Conservation (phyloP, 306 rosid genomes). For the Quercus dentata region DNA sequence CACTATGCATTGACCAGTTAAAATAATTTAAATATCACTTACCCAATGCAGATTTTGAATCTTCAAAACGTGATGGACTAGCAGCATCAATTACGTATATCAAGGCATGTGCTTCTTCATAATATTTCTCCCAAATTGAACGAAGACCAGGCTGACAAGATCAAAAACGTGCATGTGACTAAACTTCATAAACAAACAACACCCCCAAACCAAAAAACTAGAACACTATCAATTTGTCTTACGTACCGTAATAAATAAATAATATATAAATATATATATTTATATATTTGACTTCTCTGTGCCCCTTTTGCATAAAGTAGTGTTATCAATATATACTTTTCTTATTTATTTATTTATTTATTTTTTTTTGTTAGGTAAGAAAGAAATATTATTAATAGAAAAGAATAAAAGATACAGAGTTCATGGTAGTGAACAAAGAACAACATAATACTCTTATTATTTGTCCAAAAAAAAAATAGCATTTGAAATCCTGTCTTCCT, state of each 20-base stretch:
- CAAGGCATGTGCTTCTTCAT: constrained; percentile 97
- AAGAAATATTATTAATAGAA: too few relatives aligned
- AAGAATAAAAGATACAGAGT: too few relatives aligned
- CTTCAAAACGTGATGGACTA: constrained; percentile 84
- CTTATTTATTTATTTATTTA: too few relatives aligned
- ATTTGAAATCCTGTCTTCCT: too few relatives aligned
- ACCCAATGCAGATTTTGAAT: constrained; percentile 96
- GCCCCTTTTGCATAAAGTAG: too few relatives aligned
- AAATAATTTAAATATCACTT: constrained; percentile 39
- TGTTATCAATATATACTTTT: too few relatives aligned
- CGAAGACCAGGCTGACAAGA: constrained; percentile 87
- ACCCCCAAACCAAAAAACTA: background rate
- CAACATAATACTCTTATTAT: too few relatives aligned
- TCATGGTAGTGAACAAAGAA: too few relatives aligned
- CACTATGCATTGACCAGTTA: constrained; percentile 7
- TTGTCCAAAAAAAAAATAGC: too few relatives aligned
- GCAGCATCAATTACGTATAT: constrained; percentile 88
- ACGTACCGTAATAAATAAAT: background rate
- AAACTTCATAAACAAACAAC: background rate
- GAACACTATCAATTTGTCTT: background rate
- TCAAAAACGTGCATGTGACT: constrained; percentile 21
- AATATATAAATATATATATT: too few relatives aligned
- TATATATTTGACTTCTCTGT: too few relatives aligned
- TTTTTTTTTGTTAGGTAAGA: too few relatives aligned
- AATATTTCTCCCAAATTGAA: constrained; percentile 98